Base-by-base conservation (phyloP, 2,329 filamentous ascomycete species). In the Diplodia corticola region DNA sequence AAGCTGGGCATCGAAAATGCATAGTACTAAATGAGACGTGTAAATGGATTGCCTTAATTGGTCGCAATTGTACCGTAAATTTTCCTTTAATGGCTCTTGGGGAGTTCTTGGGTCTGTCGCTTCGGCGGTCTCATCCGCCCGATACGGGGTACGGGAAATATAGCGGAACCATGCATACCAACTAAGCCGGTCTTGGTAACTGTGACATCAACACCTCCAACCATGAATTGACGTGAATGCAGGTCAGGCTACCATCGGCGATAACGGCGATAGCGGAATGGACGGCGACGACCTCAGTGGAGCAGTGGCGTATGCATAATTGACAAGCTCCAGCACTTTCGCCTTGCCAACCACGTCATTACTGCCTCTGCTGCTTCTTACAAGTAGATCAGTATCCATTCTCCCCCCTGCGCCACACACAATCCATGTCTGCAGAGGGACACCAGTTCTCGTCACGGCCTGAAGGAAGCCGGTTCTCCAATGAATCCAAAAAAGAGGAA, bases 201-300 rank as follows among this genome's bases (percentile, higher is more conserved):
- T 60, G 13, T 60, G 57, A 60, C 57, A 60, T 60, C 57, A 60
- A 33, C 22, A 60, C 57, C 49, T 24, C 28, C 3, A 15, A 26
- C 26, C 1, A 24, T 17, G 17, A 26, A 60, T 33, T 26, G 48
- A 60, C 17, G n/a, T n/a, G n/a, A n/a, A n/a, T n/a, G n/a, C n/a
- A n/a, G n/a, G n/a, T n/a, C n/a, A n/a, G n/a, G n/a, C n/a, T n/a
- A n/a, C n/a, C n/a, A n/a, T n/a, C n/a, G n/a, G n/a, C n/a, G n/a
- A n/a, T n/a, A n/a, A n/a, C n/a, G n/a, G n/a, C n/a, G n/a, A n/a
- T n/a, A n/a, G n/a, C n/a, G n/a, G n/a, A n/a, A n/a, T n/a, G n/a
- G n/a, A n/a, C n/a, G n/a, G n/a, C n/a, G n/a, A n/a, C n/a, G n/a
- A n/a, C n/a, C n/a, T n/a, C n/a, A n/a, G n/a, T n/a, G n/a, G n/a